These are phyloP conservation scores for Kwoniella shivajii DNA, from an alignment of 1,284 basidiomycete species.

Conservation along the genomic window DNA sequence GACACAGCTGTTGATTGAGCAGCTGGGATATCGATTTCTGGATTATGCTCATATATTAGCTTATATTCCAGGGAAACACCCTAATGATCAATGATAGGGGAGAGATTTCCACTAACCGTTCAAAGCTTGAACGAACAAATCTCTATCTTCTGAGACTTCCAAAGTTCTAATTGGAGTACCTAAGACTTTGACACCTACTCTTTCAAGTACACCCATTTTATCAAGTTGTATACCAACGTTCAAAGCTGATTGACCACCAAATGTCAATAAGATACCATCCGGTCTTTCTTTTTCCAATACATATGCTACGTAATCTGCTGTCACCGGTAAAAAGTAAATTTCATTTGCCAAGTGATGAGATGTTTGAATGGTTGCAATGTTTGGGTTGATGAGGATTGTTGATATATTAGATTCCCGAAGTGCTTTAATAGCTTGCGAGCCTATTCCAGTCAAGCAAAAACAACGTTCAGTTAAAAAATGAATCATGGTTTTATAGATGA, in stretches of 20 bases:
- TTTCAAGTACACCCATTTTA: slow-evolving; percentile 94
- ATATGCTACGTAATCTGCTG: slow-evolving; percentile 96
- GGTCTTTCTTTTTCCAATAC: slow-evolving; percentile 98
- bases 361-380: slow-evolving; percentile 96
- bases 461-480: background rate
- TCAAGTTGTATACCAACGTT: slow-evolving; percentile 98
- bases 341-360: slow-evolving; percentile 94
- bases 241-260: slow-evolving; percentile 96
- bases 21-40: slow-evolving; percentile 94
- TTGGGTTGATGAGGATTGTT: slow-evolving; percentile 95
- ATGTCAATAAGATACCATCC: slow-evolving; percentile 95
- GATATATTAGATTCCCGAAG: slow-evolving; percentile 93
- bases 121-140: slow-evolving; percentile 94
- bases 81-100: background rate
- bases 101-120: slow-evolving; percentile 65
- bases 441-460: slow-evolving; percentile 30
- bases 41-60: no score
- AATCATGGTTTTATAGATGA: background rate
- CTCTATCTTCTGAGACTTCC: slow-evolving; percentile 95
- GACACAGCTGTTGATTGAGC: slow-evolving; percentile 97
- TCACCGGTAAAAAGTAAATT: slow-evolving; percentile 97
- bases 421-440: slow-evolving; percentile 96
- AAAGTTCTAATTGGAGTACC: slow-evolving; percentile 94
- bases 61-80: no score
- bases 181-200: slow-evolving; percentile 90